Conservation (phyloP, 176 grass and related monocot species). For the Ananas comosus region DNA sequence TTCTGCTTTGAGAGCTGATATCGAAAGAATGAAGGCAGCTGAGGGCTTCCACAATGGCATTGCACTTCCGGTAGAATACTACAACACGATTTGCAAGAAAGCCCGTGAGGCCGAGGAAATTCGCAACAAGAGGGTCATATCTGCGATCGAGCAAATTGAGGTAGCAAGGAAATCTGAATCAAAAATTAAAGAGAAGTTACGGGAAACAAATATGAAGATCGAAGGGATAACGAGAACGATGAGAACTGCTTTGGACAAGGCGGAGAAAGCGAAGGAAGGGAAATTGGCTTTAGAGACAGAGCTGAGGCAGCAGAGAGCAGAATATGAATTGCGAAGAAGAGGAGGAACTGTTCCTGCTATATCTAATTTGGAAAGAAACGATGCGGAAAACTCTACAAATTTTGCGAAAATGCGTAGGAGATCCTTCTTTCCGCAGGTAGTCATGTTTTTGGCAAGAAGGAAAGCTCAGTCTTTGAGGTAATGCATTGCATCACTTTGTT, state of each 20-base stretch:
- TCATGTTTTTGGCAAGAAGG: constrained; percentile 50
- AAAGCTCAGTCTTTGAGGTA: constrained; percentile 43
- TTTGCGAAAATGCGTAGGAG: constrained; percentile 23
- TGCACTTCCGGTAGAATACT: constrained; percentile 45
- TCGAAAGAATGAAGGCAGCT: constrained; percentile 39
- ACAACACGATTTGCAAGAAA: constrained; percentile 44
- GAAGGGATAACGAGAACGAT: constrained; percentile 32
- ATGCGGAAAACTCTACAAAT: constrained; percentile 9
- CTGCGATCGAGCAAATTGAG: constrained; percentile 50
- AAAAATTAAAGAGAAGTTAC: constrained; percentile 31
- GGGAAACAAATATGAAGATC: constrained; percentile 36
- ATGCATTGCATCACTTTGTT: constrained; percentile 16
- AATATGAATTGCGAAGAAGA: constrained; percentile 32
- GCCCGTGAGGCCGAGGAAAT: constrained; percentile 40
- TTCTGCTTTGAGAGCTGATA: constrained; percentile 37
- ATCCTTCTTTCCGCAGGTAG: constrained; percentile 43
- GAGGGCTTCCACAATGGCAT: constrained; percentile 17
- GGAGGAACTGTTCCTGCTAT: background rate
- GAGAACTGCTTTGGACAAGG: constrained; percentile 36
- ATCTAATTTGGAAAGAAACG: constrained; percentile 33
- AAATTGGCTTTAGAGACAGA: constrained; percentile 55
- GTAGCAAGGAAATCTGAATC: constrained; percentile 56
- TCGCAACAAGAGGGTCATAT: constrained; percentile 39
- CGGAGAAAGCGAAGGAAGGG: constrained; percentile 23
- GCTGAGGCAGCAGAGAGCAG: constrained; percentile 39